Percentiles rank a stretch among this genome's conserved stretches.
phyloP scores from a whole-genome alignment of 352 stramenopile species.

The Phytophthora litchii region DNA sequence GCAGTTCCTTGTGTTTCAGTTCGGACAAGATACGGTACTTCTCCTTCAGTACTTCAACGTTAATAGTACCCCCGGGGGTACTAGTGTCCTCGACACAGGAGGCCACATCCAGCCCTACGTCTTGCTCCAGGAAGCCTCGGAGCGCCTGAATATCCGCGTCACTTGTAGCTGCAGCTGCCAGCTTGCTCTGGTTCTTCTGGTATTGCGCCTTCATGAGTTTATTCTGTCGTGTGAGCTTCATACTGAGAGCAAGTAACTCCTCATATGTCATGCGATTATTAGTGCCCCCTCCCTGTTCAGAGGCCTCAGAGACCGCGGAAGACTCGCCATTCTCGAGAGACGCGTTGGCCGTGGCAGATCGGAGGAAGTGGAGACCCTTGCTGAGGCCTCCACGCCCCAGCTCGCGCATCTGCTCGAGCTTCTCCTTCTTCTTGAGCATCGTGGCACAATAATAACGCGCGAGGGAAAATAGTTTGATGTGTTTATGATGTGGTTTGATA shows the following conservation, averaged over 20 bases:
- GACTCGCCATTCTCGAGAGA: constrained; percentile 27
- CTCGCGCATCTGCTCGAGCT: constrained; percentile 90
- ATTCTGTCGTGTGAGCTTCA: constrained; percentile 91
- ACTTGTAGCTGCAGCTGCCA: constrained; percentile 38
- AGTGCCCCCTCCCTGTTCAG: constrained; percentile 6
- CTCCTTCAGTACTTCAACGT: constrained; percentile 49
- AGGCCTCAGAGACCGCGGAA: neutral
- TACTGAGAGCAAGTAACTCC: constrained; percentile 80
- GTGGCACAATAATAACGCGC: neutral
- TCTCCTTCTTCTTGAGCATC: constrained; percentile 88
- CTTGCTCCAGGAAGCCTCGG: constrained; percentile 57
- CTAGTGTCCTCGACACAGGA: constrained; percentile 42
- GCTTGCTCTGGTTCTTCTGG: constrained; percentile 71
- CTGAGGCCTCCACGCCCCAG: constrained; percentile 71
- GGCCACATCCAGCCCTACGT: constrained; percentile 73
- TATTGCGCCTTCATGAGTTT: constrained; percentile 88
- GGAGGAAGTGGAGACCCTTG: constrained; percentile 84
- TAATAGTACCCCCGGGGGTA: constrained; percentile 37
- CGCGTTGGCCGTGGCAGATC: constrained; percentile 32
- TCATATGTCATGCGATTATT: constrained; percentile 74
- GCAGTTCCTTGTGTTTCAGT: constrained; percentile 34
- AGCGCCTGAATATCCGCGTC: constrained; percentile 62
- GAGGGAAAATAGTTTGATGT: constrained; percentile 1
- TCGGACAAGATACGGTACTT: constrained; percentile 54
- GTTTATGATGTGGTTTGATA: neutral